Conservation (phyloP, 2,329 filamentous ascomycete genomes). For the Pseudogymnoascus sp. region DNA sequence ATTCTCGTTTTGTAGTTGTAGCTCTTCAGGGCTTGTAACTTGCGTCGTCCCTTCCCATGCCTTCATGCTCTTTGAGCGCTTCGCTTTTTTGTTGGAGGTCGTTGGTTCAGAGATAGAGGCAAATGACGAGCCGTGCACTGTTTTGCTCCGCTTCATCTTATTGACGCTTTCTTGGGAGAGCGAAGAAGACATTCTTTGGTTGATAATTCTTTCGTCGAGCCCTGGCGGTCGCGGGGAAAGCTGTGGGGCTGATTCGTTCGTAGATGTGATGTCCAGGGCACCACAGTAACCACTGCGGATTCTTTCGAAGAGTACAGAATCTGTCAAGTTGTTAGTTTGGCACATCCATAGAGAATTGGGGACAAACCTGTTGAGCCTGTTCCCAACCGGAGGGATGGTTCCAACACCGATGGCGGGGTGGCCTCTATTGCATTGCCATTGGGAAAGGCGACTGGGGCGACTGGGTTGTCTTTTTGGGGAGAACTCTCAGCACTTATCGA, state of each 20-base stretch:
- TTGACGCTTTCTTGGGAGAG: neutral
- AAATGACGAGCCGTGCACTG: constrained; percentile 1
- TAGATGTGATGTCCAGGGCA: neutral
- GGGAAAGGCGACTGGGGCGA: neutral
- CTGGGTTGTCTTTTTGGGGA: neutral
- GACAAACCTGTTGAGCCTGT: constrained; percentile 11
- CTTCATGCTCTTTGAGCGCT: constrained; percentile 9
- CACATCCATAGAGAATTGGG: neutral
- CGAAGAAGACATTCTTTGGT: constrained; percentile 9
- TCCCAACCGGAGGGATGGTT: neutral
- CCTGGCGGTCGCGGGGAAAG: neutral
- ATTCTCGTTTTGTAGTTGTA: neutral
- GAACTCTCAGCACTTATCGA: constrained; percentile 8
- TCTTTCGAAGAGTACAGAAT: constrained; percentile 10
- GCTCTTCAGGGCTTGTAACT: neutral
- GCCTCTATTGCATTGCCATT: neutral
- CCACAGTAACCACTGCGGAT: constrained; percentile 10
- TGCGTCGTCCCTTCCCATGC: constrained; percentile 7
- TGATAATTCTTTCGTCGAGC: constrained; percentile 10
- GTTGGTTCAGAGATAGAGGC: constrained; percentile 4
- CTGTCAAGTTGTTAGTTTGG: neutral
- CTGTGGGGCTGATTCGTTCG: neutral
- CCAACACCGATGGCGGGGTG: neutral
- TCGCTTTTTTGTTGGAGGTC: neutral
- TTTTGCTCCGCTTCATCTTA: constrained; percentile 10